phyloP scores from a whole-genome alignment of 1,284 basidiomycete genomes.

The Cystobasidium sp. region DNA sequence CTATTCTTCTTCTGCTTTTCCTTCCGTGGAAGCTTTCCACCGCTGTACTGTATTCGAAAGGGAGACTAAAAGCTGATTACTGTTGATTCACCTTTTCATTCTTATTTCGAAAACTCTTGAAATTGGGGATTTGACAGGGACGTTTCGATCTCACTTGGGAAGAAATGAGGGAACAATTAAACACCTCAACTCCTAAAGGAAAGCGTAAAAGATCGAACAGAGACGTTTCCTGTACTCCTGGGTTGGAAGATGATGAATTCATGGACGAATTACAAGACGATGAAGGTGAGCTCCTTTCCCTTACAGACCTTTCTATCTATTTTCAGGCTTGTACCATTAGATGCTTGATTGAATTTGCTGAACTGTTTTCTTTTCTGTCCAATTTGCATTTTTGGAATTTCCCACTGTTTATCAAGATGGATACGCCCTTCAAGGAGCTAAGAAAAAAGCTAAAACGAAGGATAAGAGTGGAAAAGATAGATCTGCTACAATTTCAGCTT shows the following conservation, averaged over 20 bases:
- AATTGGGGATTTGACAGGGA: background rate
- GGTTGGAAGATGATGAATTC: background rate
- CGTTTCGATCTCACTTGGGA: constrained; percentile 2
- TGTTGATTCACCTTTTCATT: no score
- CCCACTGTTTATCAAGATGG: constrained; percentile 7
- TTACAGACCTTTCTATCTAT: background rate
- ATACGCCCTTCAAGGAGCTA: constrained; percentile 12
- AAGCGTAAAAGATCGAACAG: background rate
- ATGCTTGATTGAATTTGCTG: no score
- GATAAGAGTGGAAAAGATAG: constrained; percentile 15
- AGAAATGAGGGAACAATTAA: constrained; percentile 2
- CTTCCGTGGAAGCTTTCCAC: no score
- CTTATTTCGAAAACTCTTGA: no score
- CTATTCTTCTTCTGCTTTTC: no score
- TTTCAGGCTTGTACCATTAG: background rate
- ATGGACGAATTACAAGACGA: constrained; percentile 2
- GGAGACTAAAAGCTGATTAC: no score
- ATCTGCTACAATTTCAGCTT: background rate
- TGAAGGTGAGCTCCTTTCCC: background rate
- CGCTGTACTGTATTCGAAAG: no score
- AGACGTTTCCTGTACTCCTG: background rate
- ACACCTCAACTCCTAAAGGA: background rate
- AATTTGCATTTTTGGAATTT: no score
- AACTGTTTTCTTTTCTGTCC: no score
- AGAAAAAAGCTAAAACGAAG: constrained; percentile 21